Conservation (phyloP, 1,284 basidiomycete genomes). For the Tylopilus sp. region DNA sequence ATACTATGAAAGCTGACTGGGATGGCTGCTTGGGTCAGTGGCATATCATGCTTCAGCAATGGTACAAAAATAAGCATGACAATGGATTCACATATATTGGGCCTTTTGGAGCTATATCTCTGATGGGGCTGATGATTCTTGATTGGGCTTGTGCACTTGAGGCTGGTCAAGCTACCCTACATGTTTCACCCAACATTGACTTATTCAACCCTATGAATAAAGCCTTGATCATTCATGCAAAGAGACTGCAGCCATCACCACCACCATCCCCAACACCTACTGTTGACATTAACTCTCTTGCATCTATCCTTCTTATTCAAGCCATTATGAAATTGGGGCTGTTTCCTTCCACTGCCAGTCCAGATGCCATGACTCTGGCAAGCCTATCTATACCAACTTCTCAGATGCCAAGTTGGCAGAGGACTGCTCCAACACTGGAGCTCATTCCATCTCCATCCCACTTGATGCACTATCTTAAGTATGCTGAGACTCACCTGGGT, state of each 20-base stretch:
- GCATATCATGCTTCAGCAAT: conserved; percentile 8
- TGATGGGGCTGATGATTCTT: conserved; percentile 12
- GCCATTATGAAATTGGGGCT: neutral
- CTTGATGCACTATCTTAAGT: neutral
- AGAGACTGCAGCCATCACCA: too few relatives aligned
- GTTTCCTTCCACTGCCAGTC: neutral
- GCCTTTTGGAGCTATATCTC: neutral
- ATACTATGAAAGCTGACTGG: neutral
- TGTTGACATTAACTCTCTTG: neutral
- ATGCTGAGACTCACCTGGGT: neutral
- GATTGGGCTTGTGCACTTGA: conserved; percentile 12
- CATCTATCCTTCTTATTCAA: neutral
- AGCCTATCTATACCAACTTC: neutral
- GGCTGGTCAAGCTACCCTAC: neutral
- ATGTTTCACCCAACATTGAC: neutral
- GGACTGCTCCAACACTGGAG: neutral
- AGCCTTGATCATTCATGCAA: neutral
- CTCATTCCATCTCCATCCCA: neutral
- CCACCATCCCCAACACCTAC: too few relatives aligned
- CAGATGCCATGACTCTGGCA: neutral
- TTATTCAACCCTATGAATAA: neutral
- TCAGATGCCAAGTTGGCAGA: neutral
- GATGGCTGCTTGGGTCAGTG: neutral
- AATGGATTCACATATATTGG: conserved; percentile 13
- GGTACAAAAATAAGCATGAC: conserved; percentile 14